Conservation (phyloP, 441 rosid genomes). For the Raphanus hybrid region DNA sequence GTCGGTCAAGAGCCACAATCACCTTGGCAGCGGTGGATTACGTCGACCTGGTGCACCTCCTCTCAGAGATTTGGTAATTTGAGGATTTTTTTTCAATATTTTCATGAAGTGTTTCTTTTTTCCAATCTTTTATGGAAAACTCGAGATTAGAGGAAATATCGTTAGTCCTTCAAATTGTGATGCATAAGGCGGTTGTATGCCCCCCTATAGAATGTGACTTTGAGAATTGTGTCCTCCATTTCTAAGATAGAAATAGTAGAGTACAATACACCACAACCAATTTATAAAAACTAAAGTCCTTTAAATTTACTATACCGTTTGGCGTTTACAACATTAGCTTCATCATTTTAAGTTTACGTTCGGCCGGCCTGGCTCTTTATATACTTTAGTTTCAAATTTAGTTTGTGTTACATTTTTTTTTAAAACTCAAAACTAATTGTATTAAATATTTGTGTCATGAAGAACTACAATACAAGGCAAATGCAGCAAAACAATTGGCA, state of each 20-base stretch:
- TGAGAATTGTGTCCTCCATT: neutral
- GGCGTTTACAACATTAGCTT: neutral
- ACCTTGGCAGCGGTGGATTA: conserved; percentile 14
- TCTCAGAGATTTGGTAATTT: conserved; percentile 26
- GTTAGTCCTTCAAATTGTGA: neutral
- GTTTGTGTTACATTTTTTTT: neutral
- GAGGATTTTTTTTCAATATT: neutral
- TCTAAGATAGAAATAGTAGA: neutral
- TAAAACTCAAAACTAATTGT: neutral
- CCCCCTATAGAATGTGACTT: neutral
- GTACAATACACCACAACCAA: neutral
- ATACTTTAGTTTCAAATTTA: neutral
- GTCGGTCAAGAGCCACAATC: conserved; percentile 21
- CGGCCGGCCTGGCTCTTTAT: neutral
- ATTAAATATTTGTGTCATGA: conserved; percentile 12
- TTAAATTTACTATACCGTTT: neutral
- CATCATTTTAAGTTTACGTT: neutral
- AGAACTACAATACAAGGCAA: conserved; percentile 44
- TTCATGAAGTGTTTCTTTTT: neutral
- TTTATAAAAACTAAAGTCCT: neutral
- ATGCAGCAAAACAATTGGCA: conserved; percentile 44
- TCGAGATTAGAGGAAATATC: neutral
- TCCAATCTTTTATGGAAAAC: neutral
- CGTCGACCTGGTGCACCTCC: conserved; percentile 4
- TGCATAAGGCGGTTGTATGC: neutral